Evolutionary conservation across 768 basidiomycete genomes (phyloP), one percentile per base, ranked within the genome.

Genomic region (Trametes gibbosa): DNA sequence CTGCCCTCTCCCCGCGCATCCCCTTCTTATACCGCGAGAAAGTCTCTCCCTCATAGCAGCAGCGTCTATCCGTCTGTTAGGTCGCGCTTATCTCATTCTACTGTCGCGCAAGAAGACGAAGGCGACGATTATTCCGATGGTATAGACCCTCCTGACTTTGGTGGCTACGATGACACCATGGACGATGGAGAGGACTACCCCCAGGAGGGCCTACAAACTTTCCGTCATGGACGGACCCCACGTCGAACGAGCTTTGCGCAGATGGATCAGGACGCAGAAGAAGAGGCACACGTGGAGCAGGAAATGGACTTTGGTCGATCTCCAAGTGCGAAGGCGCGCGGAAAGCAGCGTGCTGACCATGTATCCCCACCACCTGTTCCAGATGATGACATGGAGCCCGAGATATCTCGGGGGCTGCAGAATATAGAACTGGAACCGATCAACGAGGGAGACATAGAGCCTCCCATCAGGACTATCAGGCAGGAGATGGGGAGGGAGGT

Each of bases 231-330:
- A 0, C 55, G 56, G 53, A 52, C 46, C 5, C 43, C 63, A 3
- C 53, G 63, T 16, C 59, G 63, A 12, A 76, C 47, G 68, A 76
- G 50, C 72, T 84, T 84, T 52, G 70, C 73, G 8, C 78, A 79
- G 50, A 75, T 82, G 67, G 79, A 77, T 58, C 77, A 78, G 42
- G 81, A 79, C n/a, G 45, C 43, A 5, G 77, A 76, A 14, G 76
- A 77, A 13, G 78, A 79, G 3, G 71, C 64, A 1, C 68, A 72
- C 40, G 63, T 62, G 1, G 66, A 68, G 17, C 47, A 62, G 17
- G 49, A 50, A 40, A 55, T 63, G 49, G 54, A 41, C 21, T 59
- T 21, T 21, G 50, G 60, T 27, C 55, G 57, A 4, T 49, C 61
- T 10, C 65, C 53, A 7, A 65, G 54, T 14, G 57, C 53, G 40